Evolutionary conservation across 2,329 filamentous ascomycete genomes (phyloP).

Genomic region (Colletotrichum gigasporum): DNA sequence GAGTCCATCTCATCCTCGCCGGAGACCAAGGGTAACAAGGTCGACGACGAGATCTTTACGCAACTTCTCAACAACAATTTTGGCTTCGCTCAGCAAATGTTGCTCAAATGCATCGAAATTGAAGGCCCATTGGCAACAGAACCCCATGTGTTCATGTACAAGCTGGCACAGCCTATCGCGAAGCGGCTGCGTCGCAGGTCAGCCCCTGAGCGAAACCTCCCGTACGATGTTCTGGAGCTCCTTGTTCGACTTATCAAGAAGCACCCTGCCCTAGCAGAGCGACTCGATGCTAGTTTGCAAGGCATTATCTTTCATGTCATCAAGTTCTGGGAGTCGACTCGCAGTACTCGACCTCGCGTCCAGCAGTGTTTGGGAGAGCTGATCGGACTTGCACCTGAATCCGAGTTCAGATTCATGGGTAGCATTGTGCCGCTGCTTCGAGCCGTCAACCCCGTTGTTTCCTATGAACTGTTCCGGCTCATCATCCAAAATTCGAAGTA

Average conservation of each 20-base stretch:
- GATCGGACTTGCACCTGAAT: background rate
- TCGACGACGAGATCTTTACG: background rate
- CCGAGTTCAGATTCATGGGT: background rate
- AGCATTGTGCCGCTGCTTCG: background rate
- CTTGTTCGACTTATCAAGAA: background rate
- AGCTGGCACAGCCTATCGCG: background rate
- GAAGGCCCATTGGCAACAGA: background rate
- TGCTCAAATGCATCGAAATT: background rate
- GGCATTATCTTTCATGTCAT: slow-evolving; percentile 1
- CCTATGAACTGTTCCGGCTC: slow-evolving; percentile 37
- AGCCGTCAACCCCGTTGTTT: background rate
- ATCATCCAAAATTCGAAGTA: slow-evolving; percentile 32
- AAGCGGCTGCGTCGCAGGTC: background rate
- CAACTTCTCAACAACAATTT: slow-evolving; percentile 6
- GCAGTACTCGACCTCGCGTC: background rate
- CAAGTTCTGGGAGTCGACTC: slow-evolving; percentile 13
- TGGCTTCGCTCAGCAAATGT: background rate
- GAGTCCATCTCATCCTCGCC: background rate
- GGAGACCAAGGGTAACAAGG: background rate
- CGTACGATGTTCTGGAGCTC: background rate
- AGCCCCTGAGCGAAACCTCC: background rate
- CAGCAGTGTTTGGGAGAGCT: background rate
- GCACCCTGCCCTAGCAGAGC: background rate
- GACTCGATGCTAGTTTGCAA: background rate
- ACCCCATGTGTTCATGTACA: background rate